A percentile compares a stretch with the other conserved stretches of the same genome.
Conservation (phyloP, 495 filamentous ascomycete species). For the Delitschia confertaspora region DNA sequence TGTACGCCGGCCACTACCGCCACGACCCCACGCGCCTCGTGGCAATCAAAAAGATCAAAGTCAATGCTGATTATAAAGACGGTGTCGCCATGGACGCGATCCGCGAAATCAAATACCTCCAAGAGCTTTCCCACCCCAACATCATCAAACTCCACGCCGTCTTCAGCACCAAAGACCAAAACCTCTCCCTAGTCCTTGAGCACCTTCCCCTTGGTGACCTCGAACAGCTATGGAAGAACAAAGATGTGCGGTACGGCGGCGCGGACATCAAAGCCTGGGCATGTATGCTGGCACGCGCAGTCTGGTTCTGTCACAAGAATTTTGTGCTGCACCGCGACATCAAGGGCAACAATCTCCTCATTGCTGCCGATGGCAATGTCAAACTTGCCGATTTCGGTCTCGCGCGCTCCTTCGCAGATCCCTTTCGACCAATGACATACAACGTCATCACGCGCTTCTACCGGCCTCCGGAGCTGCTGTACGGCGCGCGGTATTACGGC, state of each 20-base stretch:
- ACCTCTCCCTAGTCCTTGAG: constrained; percentile 90
- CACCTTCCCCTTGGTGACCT: constrained; percentile 85
- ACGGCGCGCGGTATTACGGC: constrained; percentile 79
- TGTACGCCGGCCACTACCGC: constrained; percentile 75
- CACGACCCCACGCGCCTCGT: constrained; percentile 59
- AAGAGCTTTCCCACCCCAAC: constrained; percentile 92
- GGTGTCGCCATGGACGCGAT: constrained; percentile 90
- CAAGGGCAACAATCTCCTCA: constrained; percentile 96
- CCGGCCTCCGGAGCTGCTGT: constrained; percentile 72
- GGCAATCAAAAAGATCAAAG: constrained; percentile 98
- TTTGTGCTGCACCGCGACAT: constrained; percentile 94
- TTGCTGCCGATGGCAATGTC: constrained; percentile 82
- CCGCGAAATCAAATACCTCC: constrained; percentile 87
- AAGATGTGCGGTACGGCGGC: constrained; percentile 60
- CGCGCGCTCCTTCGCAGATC: constrained; percentile 80
- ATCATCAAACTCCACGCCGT: constrained; percentile 86
- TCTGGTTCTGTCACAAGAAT: constrained; percentile 96
- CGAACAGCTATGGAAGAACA: constrained; percentile 84
- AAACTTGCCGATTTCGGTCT: constrained; percentile 98
- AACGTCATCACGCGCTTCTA: constrained; percentile 98
- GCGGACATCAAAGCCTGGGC: constrained; percentile 98
- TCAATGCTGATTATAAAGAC: constrained; percentile 73
- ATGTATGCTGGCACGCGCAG: constrained; percentile 85
- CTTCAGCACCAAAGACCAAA: constrained; percentile 86
- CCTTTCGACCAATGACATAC: constrained; percentile 77